These are phyloP conservation scores for Sporisorium exsertum DNA, from an alignment of 1,284 basidiomycete genomes.

Conservation along the genomic window DNA sequence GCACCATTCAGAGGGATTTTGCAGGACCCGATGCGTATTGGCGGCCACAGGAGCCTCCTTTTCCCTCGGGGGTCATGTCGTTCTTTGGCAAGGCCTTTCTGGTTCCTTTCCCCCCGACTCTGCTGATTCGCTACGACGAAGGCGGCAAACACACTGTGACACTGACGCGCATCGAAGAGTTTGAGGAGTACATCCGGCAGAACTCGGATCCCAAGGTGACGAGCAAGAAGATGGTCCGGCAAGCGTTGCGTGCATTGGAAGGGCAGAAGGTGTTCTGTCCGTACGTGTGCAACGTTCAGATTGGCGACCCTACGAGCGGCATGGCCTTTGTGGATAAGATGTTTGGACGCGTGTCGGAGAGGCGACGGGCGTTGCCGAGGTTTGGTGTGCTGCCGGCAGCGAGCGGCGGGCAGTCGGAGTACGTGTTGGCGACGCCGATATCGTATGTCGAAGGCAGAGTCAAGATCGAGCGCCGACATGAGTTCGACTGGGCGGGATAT, in stretches of 20 bases:
- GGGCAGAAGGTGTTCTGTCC: constrained; percentile 77
- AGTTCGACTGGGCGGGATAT: constrained; percentile 75
- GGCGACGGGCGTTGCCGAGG: constrained; percentile 20
- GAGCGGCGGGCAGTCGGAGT: constrained; percentile 72
- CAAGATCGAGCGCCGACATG: constrained; percentile 75
- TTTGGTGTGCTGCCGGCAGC: constrained; percentile 33
- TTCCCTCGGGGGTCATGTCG: constrained; percentile 51
- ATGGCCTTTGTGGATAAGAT: constrained; percentile 25
- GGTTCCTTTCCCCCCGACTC: constrained; percentile 79
- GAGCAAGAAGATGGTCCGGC: constrained; percentile 75
- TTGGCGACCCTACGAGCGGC: constrained; percentile 57
- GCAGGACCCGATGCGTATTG: constrained; percentile 63
- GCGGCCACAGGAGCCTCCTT: constrained; percentile 51
- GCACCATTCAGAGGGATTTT: constrained; percentile 51
- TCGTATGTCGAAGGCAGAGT: constrained; percentile 74
- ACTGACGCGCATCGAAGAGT: constrained; percentile 73
- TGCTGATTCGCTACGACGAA: constrained; percentile 79
- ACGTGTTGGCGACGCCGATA: constrained; percentile 71
- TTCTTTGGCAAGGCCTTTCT: constrained; percentile 76
- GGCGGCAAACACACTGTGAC: constrained; percentile 70
- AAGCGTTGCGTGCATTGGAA: constrained; percentile 79
- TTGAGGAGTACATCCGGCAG: constrained; percentile 77
- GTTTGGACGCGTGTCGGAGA: constrained; percentile 29
- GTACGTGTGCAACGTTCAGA: constrained; percentile 74
- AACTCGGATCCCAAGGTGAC: constrained; percentile 75